Evolutionary conservation across 2,329 filamentous ascomycete species (phyloP).

Genomic region (Talaromyces atroroseus): DNA sequence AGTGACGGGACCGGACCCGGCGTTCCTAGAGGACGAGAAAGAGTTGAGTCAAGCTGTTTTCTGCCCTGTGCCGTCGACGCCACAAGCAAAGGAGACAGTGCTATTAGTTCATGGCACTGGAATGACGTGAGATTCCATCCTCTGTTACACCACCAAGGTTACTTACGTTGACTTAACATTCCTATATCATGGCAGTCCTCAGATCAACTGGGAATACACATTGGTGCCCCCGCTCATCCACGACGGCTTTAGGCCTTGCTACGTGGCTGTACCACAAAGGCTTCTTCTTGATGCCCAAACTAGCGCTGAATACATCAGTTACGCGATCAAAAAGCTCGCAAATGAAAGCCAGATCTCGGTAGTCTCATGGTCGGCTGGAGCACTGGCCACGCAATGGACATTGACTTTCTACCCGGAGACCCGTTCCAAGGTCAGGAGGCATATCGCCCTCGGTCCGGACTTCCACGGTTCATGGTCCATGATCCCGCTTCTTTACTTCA

Average conservation of each 20-base stretch:
- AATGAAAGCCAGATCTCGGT: neutral
- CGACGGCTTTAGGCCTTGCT: neutral
- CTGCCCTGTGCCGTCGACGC: neutral
- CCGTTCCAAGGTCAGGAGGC: neutral
- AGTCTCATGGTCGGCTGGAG: neutral
- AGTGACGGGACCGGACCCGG: neutral
- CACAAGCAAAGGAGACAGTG: neutral
- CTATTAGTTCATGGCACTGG: neutral
- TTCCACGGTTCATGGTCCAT: neutral
- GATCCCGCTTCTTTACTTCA: neutral
- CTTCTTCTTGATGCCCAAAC: neutral
- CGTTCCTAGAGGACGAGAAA: neutral
- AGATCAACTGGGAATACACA: conserved; percentile 1
- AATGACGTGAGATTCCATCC: neutral
- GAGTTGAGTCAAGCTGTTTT: neutral
- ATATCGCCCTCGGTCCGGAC: neutral
- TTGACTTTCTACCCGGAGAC: conserved; percentile 1
- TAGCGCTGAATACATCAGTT: conserved; percentile 3
- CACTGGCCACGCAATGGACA: neutral
- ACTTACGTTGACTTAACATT: no score
- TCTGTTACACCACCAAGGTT: no score
- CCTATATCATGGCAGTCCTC: no score
- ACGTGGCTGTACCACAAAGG: neutral
- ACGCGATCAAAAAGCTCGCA: conserved; percentile 1
- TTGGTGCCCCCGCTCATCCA: neutral